Percentiles rank a stretch among this genome's conserved stretches.
phyloP scores from a whole-genome alignment of 1,139 yeast species.

The Barnettozyma hawaiiensis region DNA sequence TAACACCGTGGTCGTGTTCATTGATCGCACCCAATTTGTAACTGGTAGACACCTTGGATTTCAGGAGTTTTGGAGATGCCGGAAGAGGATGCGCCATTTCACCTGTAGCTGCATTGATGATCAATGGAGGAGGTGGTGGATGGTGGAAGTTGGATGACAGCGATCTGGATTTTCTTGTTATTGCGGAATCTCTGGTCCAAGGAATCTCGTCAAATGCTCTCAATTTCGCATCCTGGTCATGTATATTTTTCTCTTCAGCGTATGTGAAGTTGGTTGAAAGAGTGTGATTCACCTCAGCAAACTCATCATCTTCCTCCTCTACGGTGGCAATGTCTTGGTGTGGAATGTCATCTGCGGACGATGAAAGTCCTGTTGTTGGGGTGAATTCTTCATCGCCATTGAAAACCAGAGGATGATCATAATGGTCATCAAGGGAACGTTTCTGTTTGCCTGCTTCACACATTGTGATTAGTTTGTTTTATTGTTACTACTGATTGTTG shows the following conservation, averaged over 20 bases:
- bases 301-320: constrained; percentile 16
- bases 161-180: constrained; percentile 26
- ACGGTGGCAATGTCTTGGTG: constrained; percentile 1
- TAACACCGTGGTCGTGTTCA: constrained; percentile 61
- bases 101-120: constrained; percentile 7
- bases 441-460: constrained; percentile 2
- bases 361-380: background rate
- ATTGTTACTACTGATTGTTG: background rate
- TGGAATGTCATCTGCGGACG: constrained; percentile 4
- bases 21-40: constrained; percentile 49
- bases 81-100: constrained; percentile 9
- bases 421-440: background rate
- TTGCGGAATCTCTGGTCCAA: constrained; percentile 7
- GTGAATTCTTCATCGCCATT: background rate
- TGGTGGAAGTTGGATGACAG: constrained; percentile 31
- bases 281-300: constrained; percentile 19
- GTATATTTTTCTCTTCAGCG: constrained; percentile 60
- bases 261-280: constrained; percentile 55
- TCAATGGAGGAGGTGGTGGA: constrained; percentile 33
- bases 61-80: constrained; percentile 6
- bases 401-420: constrained; percentile 5
- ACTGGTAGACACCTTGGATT: constrained; percentile 18
- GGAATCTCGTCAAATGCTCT: constrained; percentile 51
- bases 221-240: constrained; percentile 66
- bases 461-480: constrained; percentile 1